phyloP scores from a whole-genome alignment of 805 yeast genomes.

The Spathaspora passalidarum region DNA sequence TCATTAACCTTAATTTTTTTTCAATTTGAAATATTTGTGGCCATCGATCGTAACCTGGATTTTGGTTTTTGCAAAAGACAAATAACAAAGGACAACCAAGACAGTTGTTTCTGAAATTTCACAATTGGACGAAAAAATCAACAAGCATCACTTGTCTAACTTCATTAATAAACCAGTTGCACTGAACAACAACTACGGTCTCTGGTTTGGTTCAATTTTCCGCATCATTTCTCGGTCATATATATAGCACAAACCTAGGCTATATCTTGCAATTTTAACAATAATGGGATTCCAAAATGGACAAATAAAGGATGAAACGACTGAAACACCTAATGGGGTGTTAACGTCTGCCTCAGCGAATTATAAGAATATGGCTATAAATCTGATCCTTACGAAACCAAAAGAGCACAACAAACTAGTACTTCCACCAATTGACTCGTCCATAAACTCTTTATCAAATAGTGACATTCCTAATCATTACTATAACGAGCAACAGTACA shows the following conservation, averaged over 20 bases:
- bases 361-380: slow-evolving; percentile 14
- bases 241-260: no score
- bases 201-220: no score
- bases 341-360: not conserved
- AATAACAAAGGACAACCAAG: not conserved
- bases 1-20: not conserved
- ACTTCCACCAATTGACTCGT: slow-evolving; percentile 5
- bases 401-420: slow-evolving; percentile 2
- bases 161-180: no score
- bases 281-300: slow-evolving; percentile 1
- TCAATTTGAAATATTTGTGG: not conserved
- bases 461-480: not conserved
- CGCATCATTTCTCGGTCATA: no score
- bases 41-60: not conserved
- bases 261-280: not conserved
- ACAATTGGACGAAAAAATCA: no score
- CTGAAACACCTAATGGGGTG: not conserved
- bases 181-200: no score
- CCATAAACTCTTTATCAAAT: slow-evolving; percentile 2
- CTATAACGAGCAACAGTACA: not conserved
- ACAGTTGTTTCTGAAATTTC: not conserved
- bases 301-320: slow-evolving; percentile 1
- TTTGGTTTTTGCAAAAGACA: not conserved
- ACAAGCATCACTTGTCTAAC: no score
- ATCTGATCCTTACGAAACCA: slow-evolving; percentile 12